A percentile compares a stretch with the other conserved stretches of the same genome.
These are phyloP conservation scores for Madurella fahalii DNA, from an alignment of 2,329 filamentous ascomycete species.

Conservation along the genomic window DNA sequence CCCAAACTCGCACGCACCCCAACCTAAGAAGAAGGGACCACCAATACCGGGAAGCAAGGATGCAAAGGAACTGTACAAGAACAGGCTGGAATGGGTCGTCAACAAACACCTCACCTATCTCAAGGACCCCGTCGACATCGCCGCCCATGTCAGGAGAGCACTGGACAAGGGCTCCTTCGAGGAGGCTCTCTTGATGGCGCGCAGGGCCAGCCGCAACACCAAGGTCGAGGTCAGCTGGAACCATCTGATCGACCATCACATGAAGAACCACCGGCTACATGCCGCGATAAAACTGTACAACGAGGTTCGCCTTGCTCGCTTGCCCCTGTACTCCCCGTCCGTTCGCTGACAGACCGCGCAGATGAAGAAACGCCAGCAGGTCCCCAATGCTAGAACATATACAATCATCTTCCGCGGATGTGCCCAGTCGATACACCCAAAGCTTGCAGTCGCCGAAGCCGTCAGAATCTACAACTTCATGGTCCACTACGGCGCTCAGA, in stretches of 20 bases:
- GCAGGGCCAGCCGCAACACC: slow-evolving; percentile 61
- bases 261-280: slow-evolving; percentile 57
- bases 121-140: slow-evolving; percentile 69
- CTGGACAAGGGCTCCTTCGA: slow-evolving; percentile 57
- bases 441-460: slow-evolving; percentile 62
- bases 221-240: slow-evolving; percentile 82
- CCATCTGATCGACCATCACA: slow-evolving; percentile 67
- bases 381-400: slow-evolving; percentile 78
- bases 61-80: slow-evolving; percentile 11
- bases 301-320: slow-evolving; percentile 54
- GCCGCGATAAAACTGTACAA: slow-evolving; percentile 80
- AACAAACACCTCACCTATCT: slow-evolving; percentile 59
- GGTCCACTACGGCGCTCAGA: slow-evolving; percentile 56
- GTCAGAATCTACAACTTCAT: slow-evolving; percentile 75
- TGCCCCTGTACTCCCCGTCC: neutral
- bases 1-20: neutral
- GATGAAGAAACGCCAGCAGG: slow-evolving; percentile 92
- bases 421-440: slow-evolving; percentile 53
- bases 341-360: slow-evolving; percentile 32
- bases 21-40: slow-evolving; percentile 14
- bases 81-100: slow-evolving; percentile 36
- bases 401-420: slow-evolving; percentile 78
- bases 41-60: neutral
- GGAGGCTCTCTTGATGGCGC: slow-evolving; percentile 65
- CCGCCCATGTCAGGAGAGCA: slow-evolving; percentile 58